Conservation (phyloP, 1,284 basidiomycete species). For the Kalmanozyma brasiliensis region DNA sequence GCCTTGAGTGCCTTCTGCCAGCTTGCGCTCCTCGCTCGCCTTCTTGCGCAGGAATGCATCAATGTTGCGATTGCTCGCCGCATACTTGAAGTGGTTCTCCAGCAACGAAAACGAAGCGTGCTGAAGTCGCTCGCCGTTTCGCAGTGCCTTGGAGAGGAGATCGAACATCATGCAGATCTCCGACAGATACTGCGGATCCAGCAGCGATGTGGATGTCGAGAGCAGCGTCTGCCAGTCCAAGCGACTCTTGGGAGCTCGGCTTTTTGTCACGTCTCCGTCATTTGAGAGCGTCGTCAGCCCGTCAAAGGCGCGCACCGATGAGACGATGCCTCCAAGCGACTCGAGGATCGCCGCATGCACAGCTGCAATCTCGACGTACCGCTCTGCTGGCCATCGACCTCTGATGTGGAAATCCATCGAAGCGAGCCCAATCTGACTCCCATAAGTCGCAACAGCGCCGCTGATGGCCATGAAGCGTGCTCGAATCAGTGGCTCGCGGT, state of each 20-base stretch:
- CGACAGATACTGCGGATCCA: slow-evolving; percentile 48
- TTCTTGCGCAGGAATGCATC: slow-evolving; percentile 22
- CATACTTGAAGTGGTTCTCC: slow-evolving; percentile 43
- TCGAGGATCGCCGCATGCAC: slow-evolving; percentile 55
- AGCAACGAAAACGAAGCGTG: slow-evolving; percentile 36
- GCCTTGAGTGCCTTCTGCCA: background rate
- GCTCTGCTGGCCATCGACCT: slow-evolving; percentile 72
- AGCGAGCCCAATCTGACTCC: slow-evolving; percentile 72
- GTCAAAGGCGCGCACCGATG: slow-evolving; percentile 31
- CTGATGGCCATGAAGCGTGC: slow-evolving; percentile 69
- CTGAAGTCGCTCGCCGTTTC: slow-evolving; percentile 45
- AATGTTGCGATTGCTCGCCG: slow-evolving; percentile 22
- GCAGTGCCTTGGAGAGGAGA: slow-evolving; percentile 45
- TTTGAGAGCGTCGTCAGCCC: slow-evolving; percentile 3
- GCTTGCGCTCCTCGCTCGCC: slow-evolving; percentile 3
- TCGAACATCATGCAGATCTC: slow-evolving; percentile 51
- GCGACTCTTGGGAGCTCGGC: no score
- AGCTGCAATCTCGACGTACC: slow-evolving; percentile 70
- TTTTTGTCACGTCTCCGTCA: slow-evolving; percentile 4
- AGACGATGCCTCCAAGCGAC: slow-evolving; percentile 36
- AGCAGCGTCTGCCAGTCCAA: slow-evolving; percentile 46
- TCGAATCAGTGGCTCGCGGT: slow-evolving; percentile 39
- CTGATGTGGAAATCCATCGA: slow-evolving; percentile 68
- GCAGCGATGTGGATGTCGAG: slow-evolving; percentile 44
- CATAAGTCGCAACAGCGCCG: slow-evolving; percentile 68